Conservation (phyloP, 352 stramenopile genomes). For the Lagenidium giganteum region DNA sequence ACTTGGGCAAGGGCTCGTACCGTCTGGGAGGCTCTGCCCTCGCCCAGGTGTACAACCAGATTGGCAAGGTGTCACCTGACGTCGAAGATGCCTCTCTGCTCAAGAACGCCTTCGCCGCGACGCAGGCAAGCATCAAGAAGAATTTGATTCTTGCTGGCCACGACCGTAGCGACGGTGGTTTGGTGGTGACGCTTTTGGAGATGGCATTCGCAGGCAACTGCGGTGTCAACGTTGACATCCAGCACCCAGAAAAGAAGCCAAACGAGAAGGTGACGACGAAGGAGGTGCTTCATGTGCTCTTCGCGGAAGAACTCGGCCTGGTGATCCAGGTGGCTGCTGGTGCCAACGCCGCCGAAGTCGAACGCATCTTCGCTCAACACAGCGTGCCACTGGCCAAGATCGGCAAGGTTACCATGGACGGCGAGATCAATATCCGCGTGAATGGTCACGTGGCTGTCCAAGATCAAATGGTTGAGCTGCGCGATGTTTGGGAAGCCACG, state of each 20-base stretch:
- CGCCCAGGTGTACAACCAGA: slow-evolving; percentile 90
- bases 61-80: slow-evolving; percentile 86
- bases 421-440: slow-evolving; percentile 88
- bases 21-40: slow-evolving; percentile 95
- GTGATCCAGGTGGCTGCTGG: slow-evolving; percentile 93
- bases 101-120: slow-evolving; percentile 92
- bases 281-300: slow-evolving; percentile 82
- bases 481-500: slow-evolving; percentile 98
- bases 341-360: slow-evolving; percentile 49
- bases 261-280: slow-evolving; percentile 37
- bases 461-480: slow-evolving; percentile 79
- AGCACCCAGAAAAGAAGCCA: slow-evolving; percentile 15
- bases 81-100: slow-evolving; percentile 92
- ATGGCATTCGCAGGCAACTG: slow-evolving; percentile 99
- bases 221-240: slow-evolving; percentile 92
- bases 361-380: slow-evolving; percentile 81
- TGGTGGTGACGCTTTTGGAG: slow-evolving; percentile 94
- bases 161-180: slow-evolving; percentile 97
- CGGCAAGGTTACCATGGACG: slow-evolving; percentile 82
- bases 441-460: slow-evolving; percentile 76
- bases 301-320: slow-evolving; percentile 97
- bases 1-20: slow-evolving; percentile 89
- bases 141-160: slow-evolving; percentile 94
- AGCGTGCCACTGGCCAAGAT: slow-evolving; percentile 88
- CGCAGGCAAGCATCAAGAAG: slow-evolving; percentile 91